Base-by-base conservation (phyloP, 2,329 filamentous ascomycete genomes). In the Fusarium goolgardi region DNA sequence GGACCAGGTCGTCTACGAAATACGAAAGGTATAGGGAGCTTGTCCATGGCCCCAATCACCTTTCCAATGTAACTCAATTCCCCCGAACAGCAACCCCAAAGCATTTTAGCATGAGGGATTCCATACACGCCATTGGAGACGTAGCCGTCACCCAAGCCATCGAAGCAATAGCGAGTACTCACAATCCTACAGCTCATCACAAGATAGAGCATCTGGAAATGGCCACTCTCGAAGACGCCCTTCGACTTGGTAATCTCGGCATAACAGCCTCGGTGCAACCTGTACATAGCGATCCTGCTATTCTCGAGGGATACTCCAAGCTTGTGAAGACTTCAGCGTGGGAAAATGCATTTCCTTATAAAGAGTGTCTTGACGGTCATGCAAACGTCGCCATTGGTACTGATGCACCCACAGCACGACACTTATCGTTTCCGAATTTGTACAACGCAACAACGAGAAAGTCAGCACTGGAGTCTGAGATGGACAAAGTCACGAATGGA, bases 141-240 rank as follows among this genome's bases (percentile, higher is more conserved):
- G 79, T 79, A 20, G 87, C 88, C 1, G 80, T 90, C 29, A 79
- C 77, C 39, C 85, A 84, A 64, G 87, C 86, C 10, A 82, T 90
- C 59, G 84, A 90, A 66, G 82, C 82, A 0, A 80, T 91, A 18
- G 84, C 77, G 21, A 76, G 70, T 60, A 79, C 77, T 50, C 80
- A 77, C 0, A 78, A 77, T 63, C 80, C 82, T 0, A 80, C 79
- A 1, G 81, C 83, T 10, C 82, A 88, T 4, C 88, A 89, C 51
- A 82, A 88, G 18, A 87, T 91, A 67, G 88, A 91, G 76, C 88
- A 91, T 71, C 78, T 91, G 5, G 88, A 91, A 73, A 80, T 91
- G 31, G 81, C 87, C 0, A 82, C 81, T 0, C 79, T 81, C 0
- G 79, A 81, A 57, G 88, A 90, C 68, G 88, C 86, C 1, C 78